Conservation (phyloP, 805 yeast species). For the Candida insectalens region DNA sequence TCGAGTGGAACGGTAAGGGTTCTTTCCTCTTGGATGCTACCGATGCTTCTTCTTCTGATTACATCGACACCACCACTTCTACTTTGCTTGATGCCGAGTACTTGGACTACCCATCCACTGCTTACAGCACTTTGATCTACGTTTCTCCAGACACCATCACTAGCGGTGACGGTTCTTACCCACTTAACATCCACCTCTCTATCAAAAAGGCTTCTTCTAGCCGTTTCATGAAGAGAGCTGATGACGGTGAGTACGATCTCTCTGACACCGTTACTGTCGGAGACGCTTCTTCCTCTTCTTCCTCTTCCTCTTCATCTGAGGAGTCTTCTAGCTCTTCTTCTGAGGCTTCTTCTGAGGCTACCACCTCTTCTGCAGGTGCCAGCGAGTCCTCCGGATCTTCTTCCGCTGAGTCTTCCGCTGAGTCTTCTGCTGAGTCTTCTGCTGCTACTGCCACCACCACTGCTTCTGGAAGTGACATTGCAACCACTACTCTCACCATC, state of each 20-base stretch:
- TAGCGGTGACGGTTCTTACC: background rate
- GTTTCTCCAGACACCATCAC: background rate
- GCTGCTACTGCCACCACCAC: slow-evolving; percentile 1
- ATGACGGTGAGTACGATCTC: background rate
- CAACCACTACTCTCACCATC: slow-evolving; percentile 2
- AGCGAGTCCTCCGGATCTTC: slow-evolving; percentile 4
- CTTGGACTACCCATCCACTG: background rate
- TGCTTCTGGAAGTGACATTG: background rate
- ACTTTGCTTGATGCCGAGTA: background rate
- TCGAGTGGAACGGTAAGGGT: slow-evolving; percentile 1
- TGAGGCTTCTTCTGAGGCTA: background rate
- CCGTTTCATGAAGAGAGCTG: background rate
- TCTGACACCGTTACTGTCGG: background rate
- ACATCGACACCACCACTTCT: background rate
- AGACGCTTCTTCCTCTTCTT: background rate
- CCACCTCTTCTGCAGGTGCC: background rate
- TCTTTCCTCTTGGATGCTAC: background rate
- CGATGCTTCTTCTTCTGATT: background rate
- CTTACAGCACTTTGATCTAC: background rate
- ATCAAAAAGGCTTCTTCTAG: background rate
- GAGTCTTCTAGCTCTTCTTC: background rate
- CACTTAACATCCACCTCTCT: background rate
- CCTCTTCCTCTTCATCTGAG: background rate
- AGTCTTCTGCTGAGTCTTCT: slow-evolving; percentile 3
- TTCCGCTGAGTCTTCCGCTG: slow-evolving; percentile 4